Conservation (phyloP, 2,329 filamentous ascomycete species). For the Pseudogymnoascus sp. region DNA sequence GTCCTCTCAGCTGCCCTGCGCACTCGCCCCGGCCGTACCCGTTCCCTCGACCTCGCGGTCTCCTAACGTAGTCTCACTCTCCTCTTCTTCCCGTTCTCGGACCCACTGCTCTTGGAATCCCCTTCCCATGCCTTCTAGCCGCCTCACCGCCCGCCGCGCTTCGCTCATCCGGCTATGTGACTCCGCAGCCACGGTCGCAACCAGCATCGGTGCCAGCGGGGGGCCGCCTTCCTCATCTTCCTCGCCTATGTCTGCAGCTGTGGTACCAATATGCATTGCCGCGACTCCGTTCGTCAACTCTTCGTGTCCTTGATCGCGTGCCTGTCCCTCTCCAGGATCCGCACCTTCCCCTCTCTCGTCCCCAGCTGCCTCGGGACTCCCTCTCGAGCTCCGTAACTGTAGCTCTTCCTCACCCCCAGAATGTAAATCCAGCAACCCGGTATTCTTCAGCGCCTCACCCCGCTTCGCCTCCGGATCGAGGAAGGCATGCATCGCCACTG, state of each 20-base stretch:
- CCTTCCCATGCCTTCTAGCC: constrained; percentile 47
- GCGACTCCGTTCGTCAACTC: neutral
- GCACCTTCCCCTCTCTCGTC: neutral
- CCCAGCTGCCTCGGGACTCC: neutral
- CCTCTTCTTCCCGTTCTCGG: constrained; percentile 25
- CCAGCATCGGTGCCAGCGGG: constrained; percentile 42
- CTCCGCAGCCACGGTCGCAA: constrained; percentile 47
- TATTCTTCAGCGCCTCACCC: constrained; percentile 12
- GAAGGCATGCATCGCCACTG: constrained; percentile 37
- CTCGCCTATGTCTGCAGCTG: constrained; percentile 10
- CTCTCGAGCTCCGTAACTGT: neutral
- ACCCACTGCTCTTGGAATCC: constrained; percentile 49
- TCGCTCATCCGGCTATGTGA: constrained; percentile 41
- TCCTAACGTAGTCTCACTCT: neutral
- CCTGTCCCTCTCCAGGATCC: neutral
- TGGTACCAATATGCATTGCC: neutral
- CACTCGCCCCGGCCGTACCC: neutral
- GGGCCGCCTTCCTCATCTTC: constrained; percentile 12
- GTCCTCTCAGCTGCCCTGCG: neutral
- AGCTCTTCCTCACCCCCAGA: neutral
- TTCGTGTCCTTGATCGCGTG: neutral
- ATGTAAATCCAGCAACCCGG: constrained; percentile 17
- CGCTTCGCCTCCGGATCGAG: constrained; percentile 30
- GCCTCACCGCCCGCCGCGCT: constrained; percentile 44
- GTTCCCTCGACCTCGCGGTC: neutral